A percentile compares a stretch with the other conserved stretches of the same genome.
Conservation (phyloP, 2,329 filamentous ascomycete species). For the Diaporthe caulivora region DNA sequence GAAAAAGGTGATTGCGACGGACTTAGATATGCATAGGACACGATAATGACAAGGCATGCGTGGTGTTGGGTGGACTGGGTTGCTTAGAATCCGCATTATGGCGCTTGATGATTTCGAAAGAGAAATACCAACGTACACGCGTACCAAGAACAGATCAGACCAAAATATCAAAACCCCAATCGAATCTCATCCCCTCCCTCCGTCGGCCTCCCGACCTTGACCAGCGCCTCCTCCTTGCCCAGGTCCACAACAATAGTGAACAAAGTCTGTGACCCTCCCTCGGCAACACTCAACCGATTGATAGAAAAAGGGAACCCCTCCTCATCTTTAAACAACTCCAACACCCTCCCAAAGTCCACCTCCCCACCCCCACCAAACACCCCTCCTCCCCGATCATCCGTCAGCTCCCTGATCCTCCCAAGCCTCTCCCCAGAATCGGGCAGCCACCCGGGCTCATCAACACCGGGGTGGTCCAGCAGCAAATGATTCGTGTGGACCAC, state of each 20-base stretch:
- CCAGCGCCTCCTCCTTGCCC: constrained; percentile 13
- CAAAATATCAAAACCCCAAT: constrained; percentile 9
- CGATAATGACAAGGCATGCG: neutral
- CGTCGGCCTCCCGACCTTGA: constrained; percentile 36
- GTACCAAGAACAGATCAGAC: neutral
- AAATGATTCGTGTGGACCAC: constrained; percentile 37
- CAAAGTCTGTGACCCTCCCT: constrained; percentile 19
- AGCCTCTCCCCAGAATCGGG: constrained; percentile 27
- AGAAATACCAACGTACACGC: neutral
- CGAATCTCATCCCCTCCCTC: constrained; percentile 33
- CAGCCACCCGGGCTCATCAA: constrained; percentile 33
- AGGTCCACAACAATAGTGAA: constrained; percentile 39
- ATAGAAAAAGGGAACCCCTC: constrained; percentile 34
- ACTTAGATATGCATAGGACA: neutral
- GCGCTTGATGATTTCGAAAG: neutral
- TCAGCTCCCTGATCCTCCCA: neutral
- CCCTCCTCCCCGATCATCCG: neutral
- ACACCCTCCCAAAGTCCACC: neutral
- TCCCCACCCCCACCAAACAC: neutral
- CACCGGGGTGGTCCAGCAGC: constrained; percentile 29
- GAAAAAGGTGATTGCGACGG: neutral
- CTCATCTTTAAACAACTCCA: constrained; percentile 35
- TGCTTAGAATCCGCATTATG: neutral
- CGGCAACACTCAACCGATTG: constrained; percentile 11
- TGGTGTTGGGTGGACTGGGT: neutral